phyloP scores from a whole-genome alignment of 148 eudicot genomes.

The Spergularia marina region DNA sequence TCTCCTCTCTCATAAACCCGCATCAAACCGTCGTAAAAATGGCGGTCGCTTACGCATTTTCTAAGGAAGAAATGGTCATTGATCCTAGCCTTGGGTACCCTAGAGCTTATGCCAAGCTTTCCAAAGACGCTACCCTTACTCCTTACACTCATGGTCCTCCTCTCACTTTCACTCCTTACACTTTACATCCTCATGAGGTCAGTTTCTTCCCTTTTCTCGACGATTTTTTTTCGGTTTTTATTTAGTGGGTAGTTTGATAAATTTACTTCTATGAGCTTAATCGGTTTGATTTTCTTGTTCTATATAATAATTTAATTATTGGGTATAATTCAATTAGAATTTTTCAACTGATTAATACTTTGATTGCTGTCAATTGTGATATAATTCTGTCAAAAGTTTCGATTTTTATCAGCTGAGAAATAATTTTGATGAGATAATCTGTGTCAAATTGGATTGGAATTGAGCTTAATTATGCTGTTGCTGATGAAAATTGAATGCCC shows the following conservation, averaged over 20 bases:
- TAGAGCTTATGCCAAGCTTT: constrained; percentile 73
- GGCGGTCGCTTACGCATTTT: constrained; percentile 51
- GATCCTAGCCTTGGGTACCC: constrained; percentile 87
- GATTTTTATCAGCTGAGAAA: neutral
- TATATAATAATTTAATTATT: neutral
- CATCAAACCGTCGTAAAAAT: constrained; percentile 26
- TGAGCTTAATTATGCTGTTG: no score
- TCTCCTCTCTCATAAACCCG: neutral
- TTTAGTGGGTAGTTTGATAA: constrained; percentile 3
- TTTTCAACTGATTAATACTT: neutral
- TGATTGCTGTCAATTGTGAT: no score
- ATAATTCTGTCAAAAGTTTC: no score
- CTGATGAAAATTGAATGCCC: no score
- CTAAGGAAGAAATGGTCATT: constrained; percentile 61
- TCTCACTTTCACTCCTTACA: constrained; percentile 62
- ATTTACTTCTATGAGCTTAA: neutral
- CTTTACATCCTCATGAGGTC: constrained; percentile 59
- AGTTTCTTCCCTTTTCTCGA: neutral
- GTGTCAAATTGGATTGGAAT: neutral
- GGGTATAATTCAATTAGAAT: neutral
- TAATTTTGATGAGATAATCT: neutral
- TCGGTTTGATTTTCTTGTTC: neutral
- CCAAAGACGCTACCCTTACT: constrained; percentile 61
- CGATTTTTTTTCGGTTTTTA: neutral
- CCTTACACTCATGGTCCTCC: constrained; percentile 80